phyloP scores from a whole-genome alignment of 2,329 filamentous ascomycete genomes.

The Neophaeococcomyces mojaviensis region DNA sequence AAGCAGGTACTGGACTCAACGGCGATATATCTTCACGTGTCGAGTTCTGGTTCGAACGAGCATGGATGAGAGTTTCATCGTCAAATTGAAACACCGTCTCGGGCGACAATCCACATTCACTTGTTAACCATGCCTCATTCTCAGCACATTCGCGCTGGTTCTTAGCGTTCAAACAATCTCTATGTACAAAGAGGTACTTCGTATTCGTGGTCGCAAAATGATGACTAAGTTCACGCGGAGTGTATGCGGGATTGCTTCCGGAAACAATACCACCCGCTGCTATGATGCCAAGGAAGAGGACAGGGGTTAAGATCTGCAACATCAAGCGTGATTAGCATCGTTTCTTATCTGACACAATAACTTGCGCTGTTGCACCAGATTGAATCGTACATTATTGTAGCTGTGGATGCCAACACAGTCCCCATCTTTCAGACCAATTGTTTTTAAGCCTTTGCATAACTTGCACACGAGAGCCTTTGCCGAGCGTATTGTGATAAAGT shows the following conservation, averaged over 20 bases:
- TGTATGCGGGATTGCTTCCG: constrained; percentile 45
- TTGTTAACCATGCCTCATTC: constrained; percentile 31
- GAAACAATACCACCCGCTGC: constrained; percentile 44
- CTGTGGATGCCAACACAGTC: constrained; percentile 38
- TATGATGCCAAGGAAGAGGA: constrained; percentile 36
- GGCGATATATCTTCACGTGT: background rate
- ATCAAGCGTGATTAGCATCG: background rate
- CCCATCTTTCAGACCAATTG: constrained; percentile 31
- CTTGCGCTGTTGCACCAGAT: background rate
- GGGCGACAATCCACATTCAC: constrained; percentile 38
- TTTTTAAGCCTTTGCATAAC: constrained; percentile 35
- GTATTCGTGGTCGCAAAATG: constrained; percentile 38
- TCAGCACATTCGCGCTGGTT: too few relatives aligned
- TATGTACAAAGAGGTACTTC: constrained; percentile 39
- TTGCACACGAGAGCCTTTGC: constrained; percentile 31
- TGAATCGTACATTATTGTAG: constrained; percentile 34
- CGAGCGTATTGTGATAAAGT: constrained; percentile 30
- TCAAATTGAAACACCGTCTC: too few relatives aligned
- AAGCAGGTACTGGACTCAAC: too few relatives aligned
- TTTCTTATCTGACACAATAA: background rate
- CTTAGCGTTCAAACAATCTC: constrained; percentile 32
- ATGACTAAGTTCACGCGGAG: constrained; percentile 40
- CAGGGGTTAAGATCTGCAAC: constrained; percentile 31
- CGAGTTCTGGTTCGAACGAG: too few relatives aligned
- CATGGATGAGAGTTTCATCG: too few relatives aligned